phyloP scores from a whole-genome alignment of 345 rosid species.

The Angophora floribunda region DNA sequence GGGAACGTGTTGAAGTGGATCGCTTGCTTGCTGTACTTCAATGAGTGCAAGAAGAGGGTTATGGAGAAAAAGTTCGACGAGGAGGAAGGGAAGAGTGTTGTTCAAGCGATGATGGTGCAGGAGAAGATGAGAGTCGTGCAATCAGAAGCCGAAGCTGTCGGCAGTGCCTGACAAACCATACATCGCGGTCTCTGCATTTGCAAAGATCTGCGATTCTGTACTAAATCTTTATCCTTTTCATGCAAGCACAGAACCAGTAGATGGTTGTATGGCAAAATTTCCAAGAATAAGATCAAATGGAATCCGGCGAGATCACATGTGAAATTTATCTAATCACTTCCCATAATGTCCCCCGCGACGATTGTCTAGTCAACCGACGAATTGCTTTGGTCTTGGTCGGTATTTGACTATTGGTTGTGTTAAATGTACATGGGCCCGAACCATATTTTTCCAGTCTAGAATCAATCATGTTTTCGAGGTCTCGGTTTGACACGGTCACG shows the following conservation, averaged over 20 bases:
- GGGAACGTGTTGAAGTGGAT: background rate
- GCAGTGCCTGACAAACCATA: background rate
- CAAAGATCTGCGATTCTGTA: background rate
- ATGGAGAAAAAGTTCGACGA: background rate
- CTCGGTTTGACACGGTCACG: background rate
- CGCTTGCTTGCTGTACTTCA: background rate
- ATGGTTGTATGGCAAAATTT: background rate
- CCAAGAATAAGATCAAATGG: background rate
- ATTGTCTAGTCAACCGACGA: background rate
- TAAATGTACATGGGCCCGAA: background rate
- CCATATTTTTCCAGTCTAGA: background rate
- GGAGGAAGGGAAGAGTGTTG: background rate
- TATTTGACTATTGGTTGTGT: background rate
- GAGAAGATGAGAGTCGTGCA: background rate
- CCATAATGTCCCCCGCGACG: background rate
- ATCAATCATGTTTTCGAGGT: background rate
- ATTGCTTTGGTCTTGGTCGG: background rate
- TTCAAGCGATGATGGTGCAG: background rate
- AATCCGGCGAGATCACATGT: background rate
- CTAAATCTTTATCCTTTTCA: background rate
- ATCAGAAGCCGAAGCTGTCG: background rate
- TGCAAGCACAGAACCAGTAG: background rate
- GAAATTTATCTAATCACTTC: background rate
- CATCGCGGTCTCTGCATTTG: background rate
- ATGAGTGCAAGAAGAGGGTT: background rate